Evolutionary conservation across 73 alveolate species (phyloP).

Genomic region (Paramecium octaurelia): DNA sequence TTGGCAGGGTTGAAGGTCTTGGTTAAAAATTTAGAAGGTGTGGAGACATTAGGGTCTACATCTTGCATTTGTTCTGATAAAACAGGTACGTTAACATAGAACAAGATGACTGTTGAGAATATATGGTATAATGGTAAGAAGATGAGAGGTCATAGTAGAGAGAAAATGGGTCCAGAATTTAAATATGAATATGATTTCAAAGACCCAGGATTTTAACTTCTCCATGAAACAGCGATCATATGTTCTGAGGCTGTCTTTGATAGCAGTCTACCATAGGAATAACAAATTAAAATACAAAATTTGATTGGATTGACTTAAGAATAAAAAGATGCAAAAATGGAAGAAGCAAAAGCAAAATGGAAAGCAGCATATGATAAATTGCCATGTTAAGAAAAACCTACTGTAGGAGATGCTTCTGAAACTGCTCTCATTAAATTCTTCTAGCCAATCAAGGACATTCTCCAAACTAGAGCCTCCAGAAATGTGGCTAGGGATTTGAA

Average conservation of each 20-base stretch:
- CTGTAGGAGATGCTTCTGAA: constrained; percentile 91
- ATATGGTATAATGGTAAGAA: constrained; percentile 72
- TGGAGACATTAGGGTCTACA: constrained; percentile 93
- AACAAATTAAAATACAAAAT: background rate
- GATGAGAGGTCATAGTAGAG: constrained; percentile 42
- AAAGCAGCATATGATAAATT: background rate
- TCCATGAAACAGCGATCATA: constrained; percentile 32
- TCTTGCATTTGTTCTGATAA: constrained; percentile 95
- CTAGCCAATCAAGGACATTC: constrained; percentile 74
- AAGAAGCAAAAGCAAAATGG: background rate
- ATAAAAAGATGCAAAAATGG: background rate
- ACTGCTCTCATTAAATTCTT: constrained; percentile 89
- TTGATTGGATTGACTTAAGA: background rate
- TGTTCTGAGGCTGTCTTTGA: constrained; percentile 60
- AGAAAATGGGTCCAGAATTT: constrained; percentile 1
- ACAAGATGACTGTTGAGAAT: constrained; percentile 91
- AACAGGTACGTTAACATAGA: constrained; percentile 94
- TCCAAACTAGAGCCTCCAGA: constrained; percentile 53
- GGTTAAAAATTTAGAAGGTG: constrained; percentile 92
- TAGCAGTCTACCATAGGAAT: constrained; percentile 2
- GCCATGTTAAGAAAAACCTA: constrained; percentile 45
- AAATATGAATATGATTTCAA: constrained; percentile 55
- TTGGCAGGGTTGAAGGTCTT: constrained; percentile 83
- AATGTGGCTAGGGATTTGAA: constrained; percentile 53
- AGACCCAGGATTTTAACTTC: background rate